Evolutionary conservation across 2,329 filamentous ascomycete species (phyloP).

Genomic region (Aureobasidium sp.): DNA sequence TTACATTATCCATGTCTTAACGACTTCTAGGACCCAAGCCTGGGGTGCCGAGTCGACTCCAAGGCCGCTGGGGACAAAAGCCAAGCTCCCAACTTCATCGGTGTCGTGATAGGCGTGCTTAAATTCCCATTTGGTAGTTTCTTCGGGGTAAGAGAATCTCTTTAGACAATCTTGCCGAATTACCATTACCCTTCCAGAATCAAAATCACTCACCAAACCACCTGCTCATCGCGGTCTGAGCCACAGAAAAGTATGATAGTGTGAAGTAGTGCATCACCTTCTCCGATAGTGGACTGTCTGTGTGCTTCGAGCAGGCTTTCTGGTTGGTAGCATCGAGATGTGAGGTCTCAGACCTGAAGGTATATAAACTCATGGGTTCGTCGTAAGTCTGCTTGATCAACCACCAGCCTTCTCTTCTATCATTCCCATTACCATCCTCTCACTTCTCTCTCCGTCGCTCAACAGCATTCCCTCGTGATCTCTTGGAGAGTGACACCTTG

Average conservation of each 20-base stretch:
- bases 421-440: not conserved
- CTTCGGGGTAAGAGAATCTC: slow-evolving; percentile 12
- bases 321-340: not conserved
- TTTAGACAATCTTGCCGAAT: not conserved
- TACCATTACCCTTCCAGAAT: slow-evolving; percentile 10
- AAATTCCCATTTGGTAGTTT: not conserved
- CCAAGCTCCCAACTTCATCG: not conserved
- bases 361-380: not conserved
- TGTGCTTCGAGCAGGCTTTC: not conserved
- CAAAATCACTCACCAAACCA: not conserved
- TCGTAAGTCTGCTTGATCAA: not conserved
- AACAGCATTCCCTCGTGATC: not conserved
- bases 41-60: slow-evolving; percentile 4
- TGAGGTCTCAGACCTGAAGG: not conserved
- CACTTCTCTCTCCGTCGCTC: not conserved
- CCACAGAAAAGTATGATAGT: not conserved
- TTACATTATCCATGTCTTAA: not conserved
- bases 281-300: slow-evolving; percentile 2
- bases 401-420: not conserved
- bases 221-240: not conserved
- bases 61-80: not conserved
- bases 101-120: slow-evolving; percentile 3
- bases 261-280: not conserved
- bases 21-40: not conserved
- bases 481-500: not conserved